These are phyloP conservation scores for Davidsoniella australis DNA, from an alignment of 2,329 filamentous ascomycete genomes.

Conservation along the genomic window DNA sequence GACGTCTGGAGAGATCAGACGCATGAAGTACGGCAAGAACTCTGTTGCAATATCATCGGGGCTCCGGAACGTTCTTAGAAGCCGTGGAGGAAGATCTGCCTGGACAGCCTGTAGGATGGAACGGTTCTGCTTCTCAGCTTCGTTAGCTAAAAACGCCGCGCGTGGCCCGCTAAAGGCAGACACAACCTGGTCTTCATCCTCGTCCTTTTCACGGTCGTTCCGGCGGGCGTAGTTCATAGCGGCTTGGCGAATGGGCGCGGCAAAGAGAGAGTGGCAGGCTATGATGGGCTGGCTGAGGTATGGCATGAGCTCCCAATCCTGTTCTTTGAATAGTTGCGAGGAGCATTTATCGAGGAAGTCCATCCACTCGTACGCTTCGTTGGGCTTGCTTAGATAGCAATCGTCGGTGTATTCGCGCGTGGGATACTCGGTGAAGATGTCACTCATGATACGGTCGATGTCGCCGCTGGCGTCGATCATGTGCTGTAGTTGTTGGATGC, in stretches of 20 bases:
- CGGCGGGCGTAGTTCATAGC: conserved; percentile 26
- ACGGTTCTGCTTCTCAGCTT: conserved; percentile 64
- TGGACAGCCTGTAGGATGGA: conserved; percentile 60
- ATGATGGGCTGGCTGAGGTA: conserved; percentile 78
- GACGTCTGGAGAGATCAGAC: conserved; percentile 74
- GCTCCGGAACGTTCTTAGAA: conserved; percentile 65
- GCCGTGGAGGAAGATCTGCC: conserved; percentile 48
- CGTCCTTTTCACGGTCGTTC: conserved; percentile 22
- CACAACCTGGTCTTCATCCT: conserved; percentile 32
- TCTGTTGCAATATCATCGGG: conserved; percentile 63
- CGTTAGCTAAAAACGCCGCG: conserved; percentile 66
- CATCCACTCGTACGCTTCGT: conserved; percentile 81
- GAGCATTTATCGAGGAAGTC: conserved; percentile 80
- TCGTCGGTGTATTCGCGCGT: conserved; percentile 86
- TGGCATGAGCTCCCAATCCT: conserved; percentile 81
- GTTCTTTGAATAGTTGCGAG: conserved; percentile 58
- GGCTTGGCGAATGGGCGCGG: conserved; percentile 42
- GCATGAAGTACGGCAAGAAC: conserved; percentile 67
- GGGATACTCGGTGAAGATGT: conserved; percentile 77
- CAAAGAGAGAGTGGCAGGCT: conserved; percentile 83
- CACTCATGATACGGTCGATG: conserved; percentile 58
- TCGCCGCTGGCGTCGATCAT: conserved; percentile 70
- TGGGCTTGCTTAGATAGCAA: conserved; percentile 73
- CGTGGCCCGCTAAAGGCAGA: conserved; percentile 66
- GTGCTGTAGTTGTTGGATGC: conserved; percentile 53